Conservation (phyloP, 2,329 filamentous ascomycete genomes). For the Cladosporium sp. region DNA sequence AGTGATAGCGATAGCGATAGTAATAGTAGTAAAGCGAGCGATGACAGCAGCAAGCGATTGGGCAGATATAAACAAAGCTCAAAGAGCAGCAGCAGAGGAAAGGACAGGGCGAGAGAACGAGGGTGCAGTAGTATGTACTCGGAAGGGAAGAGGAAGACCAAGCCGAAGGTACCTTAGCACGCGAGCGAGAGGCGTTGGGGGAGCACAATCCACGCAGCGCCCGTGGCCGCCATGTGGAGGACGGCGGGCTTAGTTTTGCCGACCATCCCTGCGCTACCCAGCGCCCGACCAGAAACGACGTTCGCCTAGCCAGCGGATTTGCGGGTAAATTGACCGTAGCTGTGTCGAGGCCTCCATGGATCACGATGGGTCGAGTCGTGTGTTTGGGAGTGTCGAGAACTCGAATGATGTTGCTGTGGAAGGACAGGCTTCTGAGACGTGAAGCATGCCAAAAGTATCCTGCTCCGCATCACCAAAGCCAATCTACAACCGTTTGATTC, state of each 20-base stretch:
- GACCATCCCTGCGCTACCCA: conserved; percentile 7
- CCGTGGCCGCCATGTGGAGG: conserved; percentile 17
- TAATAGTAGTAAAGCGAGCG: not conserved
- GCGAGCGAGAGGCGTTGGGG: conserved; percentile 14
- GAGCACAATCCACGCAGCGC: not conserved
- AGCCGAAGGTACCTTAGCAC: not conserved
- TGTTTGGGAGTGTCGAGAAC: not conserved
- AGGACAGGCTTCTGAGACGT: not conserved
- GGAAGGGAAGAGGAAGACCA: not conserved
- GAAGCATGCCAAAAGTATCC: not conserved
- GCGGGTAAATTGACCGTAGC: conserved; percentile 16
- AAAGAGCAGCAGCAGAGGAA: not conserved
- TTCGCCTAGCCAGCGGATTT: conserved; percentile 8
- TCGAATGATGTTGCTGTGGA: not conserved
- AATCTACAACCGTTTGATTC: not conserved
- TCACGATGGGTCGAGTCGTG: not conserved
- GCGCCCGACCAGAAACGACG: not conserved
- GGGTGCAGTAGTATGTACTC: not conserved
- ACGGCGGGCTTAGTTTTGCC: conserved; percentile 4
- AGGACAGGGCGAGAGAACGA: not conserved
- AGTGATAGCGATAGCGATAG: not conserved
- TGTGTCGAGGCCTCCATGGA: conserved; percentile 13
- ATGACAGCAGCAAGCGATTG: conserved; percentile 2
- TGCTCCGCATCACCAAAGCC: not conserved
- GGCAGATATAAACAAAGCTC: conserved; percentile 2